Evolutionary conservation across 345 rosid genomes (phyloP).

Genomic region (Balakata baccata): DNA sequence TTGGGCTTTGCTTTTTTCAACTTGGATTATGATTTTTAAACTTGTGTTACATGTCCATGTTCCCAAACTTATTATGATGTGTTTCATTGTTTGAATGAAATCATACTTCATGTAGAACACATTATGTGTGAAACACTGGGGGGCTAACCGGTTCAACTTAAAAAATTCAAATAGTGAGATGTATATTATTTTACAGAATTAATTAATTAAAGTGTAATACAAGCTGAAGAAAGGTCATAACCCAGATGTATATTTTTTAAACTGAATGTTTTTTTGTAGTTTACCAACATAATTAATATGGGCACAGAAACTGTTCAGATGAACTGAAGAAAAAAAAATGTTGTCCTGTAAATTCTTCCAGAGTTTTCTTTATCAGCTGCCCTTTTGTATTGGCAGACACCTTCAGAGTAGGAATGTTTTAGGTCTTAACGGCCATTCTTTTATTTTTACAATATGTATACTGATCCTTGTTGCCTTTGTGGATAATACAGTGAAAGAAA

Average conservation of each 20-base stretch:
- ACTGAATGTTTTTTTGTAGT: not conserved
- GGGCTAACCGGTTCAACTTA: not conserved
- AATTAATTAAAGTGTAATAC: not conserved
- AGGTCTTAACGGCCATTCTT: not conserved
- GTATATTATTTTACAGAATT: not conserved
- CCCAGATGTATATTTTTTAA: too few relatives aligned
- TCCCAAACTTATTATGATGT: not conserved
- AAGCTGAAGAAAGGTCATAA: not conserved
- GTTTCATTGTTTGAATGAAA: not conserved
- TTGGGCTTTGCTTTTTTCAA: not conserved
- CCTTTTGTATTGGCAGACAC: not conserved
- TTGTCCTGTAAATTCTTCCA: not conserved
- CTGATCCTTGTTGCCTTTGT: conserved; percentile 21
- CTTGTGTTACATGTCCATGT: not conserved
- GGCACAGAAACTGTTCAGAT: too few relatives aligned
- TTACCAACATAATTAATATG: too few relatives aligned
- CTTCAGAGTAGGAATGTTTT: not conserved
- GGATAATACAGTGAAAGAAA: conserved; percentile 67
- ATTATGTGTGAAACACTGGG: not conserved
- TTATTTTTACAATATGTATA: not conserved
- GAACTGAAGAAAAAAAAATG: not conserved
- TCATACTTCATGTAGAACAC: not conserved
- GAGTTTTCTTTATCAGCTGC: not conserved
- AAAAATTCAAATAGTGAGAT: not conserved
- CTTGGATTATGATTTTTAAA: not conserved